Conservation (phyloP, 2,329 filamentous ascomycete genomes). For the Neoarthrinium moseri region DNA sequence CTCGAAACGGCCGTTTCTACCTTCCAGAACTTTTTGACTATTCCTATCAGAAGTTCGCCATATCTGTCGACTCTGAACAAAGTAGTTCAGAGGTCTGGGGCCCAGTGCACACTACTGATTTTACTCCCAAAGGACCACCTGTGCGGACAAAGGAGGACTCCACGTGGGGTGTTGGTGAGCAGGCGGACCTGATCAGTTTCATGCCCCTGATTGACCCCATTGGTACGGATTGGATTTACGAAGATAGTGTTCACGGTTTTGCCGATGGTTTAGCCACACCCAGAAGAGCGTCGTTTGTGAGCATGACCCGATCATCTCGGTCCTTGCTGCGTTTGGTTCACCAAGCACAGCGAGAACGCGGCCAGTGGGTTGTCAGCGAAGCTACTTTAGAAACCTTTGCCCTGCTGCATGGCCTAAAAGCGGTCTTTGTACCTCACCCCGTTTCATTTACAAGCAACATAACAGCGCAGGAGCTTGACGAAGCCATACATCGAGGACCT, state of each 20-base stretch:
- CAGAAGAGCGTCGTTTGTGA: constrained; percentile 68
- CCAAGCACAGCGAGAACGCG: constrained; percentile 61
- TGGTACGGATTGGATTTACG: constrained; percentile 68
- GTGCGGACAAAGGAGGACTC: constrained; percentile 13
- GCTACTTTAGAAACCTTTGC: constrained; percentile 71
- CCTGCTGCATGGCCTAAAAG: constrained; percentile 73
- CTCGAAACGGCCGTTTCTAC: constrained; percentile 72
- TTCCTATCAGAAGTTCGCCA: constrained; percentile 63
- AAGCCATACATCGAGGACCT: constrained; percentile 13
- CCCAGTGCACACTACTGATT: constrained; percentile 32
- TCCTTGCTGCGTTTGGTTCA: constrained; percentile 68
- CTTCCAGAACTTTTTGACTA: constrained; percentile 64
- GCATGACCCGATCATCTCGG: constrained; percentile 62
- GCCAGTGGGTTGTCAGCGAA: constrained; percentile 72
- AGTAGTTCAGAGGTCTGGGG: constrained; percentile 51
- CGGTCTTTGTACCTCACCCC: constrained; percentile 74
- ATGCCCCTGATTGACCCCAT: constrained; percentile 72
- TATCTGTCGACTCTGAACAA: constrained; percentile 35
- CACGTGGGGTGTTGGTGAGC: constrained; percentile 64
- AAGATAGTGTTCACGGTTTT: constrained; percentile 65
- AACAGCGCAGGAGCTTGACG: constrained; percentile 8
- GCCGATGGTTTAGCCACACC: constrained; percentile 49
- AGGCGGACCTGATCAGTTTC: constrained; percentile 71
- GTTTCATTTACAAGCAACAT: constrained; percentile 35
- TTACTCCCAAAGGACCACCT: constrained; percentile 46